phyloP scores from a whole-genome alignment of 75 land plant species.

The Picea sitchensis region DNA sequence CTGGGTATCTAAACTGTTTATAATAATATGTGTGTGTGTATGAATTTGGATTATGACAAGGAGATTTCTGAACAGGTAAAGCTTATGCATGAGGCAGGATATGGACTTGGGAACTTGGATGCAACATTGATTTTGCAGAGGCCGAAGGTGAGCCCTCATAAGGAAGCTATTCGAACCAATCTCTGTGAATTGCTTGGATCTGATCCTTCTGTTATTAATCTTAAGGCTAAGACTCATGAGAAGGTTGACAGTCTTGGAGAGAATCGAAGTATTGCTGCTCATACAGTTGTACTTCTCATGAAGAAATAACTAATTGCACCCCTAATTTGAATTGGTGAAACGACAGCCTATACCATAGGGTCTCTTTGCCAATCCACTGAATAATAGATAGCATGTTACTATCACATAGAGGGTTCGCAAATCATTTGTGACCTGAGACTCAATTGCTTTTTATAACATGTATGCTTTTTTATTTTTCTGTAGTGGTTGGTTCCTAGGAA shows the following conservation, averaged over 20 bases:
- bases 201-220: conserved; percentile 71
- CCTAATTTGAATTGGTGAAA: neutral
- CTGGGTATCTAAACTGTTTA: neutral
- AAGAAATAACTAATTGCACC: conserved; percentile 35
- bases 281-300: conserved; percentile 93
- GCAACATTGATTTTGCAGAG: conserved; percentile 94
- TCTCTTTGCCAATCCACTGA: neutral
- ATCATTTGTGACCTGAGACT: neutral
- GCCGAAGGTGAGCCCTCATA: conserved; percentile 95
- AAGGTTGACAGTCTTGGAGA: conserved; percentile 97
- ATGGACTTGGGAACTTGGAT: conserved; percentile 87
- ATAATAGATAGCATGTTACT: neutral
- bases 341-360: neutral
- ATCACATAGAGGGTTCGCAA: neutral
- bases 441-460: neutral
- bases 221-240: conserved; percentile 96
- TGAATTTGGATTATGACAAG: neutral
- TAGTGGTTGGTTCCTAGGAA: too few relatives aligned
- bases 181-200: conserved; percentile 76
- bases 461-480: too few relatives aligned
- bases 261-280: conserved; percentile 92
- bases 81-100: conserved; percentile 95
- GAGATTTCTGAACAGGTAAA: conserved; percentile 51
- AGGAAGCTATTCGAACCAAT: conserved; percentile 80
- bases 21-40: neutral